Percentiles rank a stretch among this genome's conserved stretches.
Conservation (phyloP, 768 basidiomycete genomes). For the Pilatotrama ljubarskyi region DNA sequence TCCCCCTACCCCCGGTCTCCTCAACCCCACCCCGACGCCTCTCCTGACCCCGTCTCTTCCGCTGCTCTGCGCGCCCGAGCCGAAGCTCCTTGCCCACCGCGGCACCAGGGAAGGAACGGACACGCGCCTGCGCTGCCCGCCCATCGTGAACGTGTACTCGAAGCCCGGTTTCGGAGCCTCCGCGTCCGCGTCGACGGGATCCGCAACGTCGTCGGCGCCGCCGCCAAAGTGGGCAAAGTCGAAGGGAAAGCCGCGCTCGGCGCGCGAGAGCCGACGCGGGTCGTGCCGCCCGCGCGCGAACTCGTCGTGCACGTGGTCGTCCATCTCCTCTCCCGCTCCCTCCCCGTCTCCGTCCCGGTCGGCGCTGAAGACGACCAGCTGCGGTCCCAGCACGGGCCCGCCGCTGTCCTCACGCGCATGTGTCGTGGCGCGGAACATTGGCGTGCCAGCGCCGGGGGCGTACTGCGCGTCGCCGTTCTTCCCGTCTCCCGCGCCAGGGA, state of each 20-base stretch:
- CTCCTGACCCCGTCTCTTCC: too few relatives aligned
- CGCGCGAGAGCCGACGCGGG: slow-evolving; percentile 18
- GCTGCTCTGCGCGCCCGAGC: neutral
- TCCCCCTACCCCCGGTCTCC: neutral
- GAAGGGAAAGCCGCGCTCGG: neutral
- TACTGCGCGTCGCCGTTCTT: neutral
- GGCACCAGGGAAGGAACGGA: slow-evolving; percentile 33
- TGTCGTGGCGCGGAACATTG: slow-evolving; percentile 20
- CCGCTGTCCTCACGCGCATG: neutral
- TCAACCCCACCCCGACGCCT: neutral
- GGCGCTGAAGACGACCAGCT: neutral
- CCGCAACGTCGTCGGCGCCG: neutral
- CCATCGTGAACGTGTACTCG: slow-evolving; percentile 58
- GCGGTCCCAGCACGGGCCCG: neutral
- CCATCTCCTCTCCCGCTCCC: slow-evolving; percentile 10
- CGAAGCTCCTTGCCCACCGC: slow-evolving; percentile 23
- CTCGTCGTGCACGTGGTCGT: slow-evolving; percentile 24
- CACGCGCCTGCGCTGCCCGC: slow-evolving; percentile 56
- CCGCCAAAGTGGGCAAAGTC: too few relatives aligned
- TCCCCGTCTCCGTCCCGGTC: neutral
- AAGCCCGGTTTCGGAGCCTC: slow-evolving; percentile 18
- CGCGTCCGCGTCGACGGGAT: slow-evolving; percentile 1
- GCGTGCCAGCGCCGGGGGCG: slow-evolving; percentile 13
- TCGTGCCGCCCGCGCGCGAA: slow-evolving; percentile 19
- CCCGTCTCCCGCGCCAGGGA: neutral